These are phyloP conservation scores for Nicotiana paniculata DNA, from an alignment of 257 asterid species.

Conservation along the genomic window DNA sequence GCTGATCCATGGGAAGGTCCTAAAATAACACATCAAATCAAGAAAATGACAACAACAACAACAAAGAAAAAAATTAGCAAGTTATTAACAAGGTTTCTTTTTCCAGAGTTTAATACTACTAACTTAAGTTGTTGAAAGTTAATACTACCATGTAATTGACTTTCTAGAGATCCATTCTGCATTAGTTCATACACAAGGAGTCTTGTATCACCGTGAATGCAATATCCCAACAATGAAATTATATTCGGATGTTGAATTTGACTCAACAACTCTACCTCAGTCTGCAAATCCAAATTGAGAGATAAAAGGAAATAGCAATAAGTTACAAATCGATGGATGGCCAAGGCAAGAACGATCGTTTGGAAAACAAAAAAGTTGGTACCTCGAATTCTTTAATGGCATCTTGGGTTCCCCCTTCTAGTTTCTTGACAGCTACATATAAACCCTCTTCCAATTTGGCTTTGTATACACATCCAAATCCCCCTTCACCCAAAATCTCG, in stretches of 20 bases:
- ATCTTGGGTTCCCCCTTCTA: slow-evolving; percentile 32
- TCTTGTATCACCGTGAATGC: slow-evolving; percentile 48
- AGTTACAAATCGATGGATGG: not conserved
- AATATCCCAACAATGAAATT: slow-evolving; percentile 53
- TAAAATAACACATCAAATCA: slow-evolving; percentile 14
- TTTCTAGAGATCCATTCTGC: slow-evolving; percentile 64
- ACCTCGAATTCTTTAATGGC: slow-evolving; percentile 61
- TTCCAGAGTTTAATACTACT: not conserved
- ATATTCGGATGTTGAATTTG: slow-evolving; percentile 65
- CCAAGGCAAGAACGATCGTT: too few species aligned
- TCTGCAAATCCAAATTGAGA: slow-evolving; percentile 35
- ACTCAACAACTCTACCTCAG: slow-evolving; percentile 59
- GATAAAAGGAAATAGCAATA: not conserved
- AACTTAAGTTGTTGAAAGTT: not conserved
- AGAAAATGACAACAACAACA: not conserved
- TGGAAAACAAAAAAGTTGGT: not conserved
- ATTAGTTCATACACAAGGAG: slow-evolving; percentile 65
- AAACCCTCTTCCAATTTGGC: slow-evolving; percentile 42
- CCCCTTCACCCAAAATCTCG: slow-evolving; percentile 57
- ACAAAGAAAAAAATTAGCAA: not conserved
- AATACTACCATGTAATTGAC: slow-evolving; percentile 73
- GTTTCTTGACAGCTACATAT: slow-evolving; percentile 61
- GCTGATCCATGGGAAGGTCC: slow-evolving; percentile 62
- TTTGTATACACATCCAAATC: slow-evolving; percentile 67
- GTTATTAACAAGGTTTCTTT: not conserved